Base-by-base conservation (phyloP, 108 stramenopile genomes). In the Pseudonitzschia multiseries region DNA sequence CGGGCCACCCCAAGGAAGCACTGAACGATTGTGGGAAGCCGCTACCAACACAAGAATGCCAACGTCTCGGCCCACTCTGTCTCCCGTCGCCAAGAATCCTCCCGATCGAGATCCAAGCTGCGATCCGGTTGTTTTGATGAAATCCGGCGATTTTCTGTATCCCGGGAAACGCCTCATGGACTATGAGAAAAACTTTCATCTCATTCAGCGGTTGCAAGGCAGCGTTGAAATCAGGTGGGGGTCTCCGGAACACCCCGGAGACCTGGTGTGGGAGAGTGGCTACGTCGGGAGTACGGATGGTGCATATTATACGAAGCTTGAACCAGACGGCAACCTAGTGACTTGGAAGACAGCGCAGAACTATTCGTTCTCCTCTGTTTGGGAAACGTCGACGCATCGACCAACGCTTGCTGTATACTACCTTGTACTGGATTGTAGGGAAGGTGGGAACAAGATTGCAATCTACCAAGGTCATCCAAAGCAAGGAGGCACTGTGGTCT, bases 221-320 rank as follows among this genome's bases (percentile, higher is more conserved):
- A 13, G n/a, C 33, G 57, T 73, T 13, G 53, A 73, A 73, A 18
- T 73, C n/a, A 42, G 72, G 62, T 43, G 42, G 28, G 72, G 72
- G 1, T 56, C 72, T 22, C 46, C 53, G 17, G 31, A 48, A 28
- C 20, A 52, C 48, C 72, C 53, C 5, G 62, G 62, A 33, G 13
- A 31, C n/a, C 41, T 73, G 3, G 40, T 32, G 22, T 73, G 72
- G 72, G 72, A 73, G 13, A 73, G 26, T 29, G 72, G 72, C 0
- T 43, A 64, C 50, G 32, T 32, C n/a, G 72, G 59, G 28, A 20
- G 57, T 27, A 33, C 53, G 9, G 72, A 57, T 22, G 62, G 40
- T 32, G 53, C 72, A 5, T 73, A 73, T 57, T 63, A 63, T 44
- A 64, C 72, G 0, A 73, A 50, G 50, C 22, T 73, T 5, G 57